These are phyloP conservation scores for Senecio squalidus DNA, from an alignment of 140 eudicot species.

Conservation along the genomic window DNA sequence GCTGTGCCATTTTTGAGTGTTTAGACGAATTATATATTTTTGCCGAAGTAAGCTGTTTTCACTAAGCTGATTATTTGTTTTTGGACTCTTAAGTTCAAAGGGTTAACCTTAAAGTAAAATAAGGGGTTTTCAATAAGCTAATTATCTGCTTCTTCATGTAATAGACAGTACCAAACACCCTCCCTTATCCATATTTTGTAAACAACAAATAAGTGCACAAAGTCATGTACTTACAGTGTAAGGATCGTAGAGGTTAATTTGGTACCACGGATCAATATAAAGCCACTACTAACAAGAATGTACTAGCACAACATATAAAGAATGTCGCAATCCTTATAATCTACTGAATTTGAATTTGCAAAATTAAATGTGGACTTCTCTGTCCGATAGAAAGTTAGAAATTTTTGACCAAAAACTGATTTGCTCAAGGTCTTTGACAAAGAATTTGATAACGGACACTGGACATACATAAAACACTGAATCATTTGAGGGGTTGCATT, in stretches of 20 bases:
- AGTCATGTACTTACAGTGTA: not conserved
- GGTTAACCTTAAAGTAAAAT: no score
- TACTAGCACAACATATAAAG: not conserved
- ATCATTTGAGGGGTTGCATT: not conserved
- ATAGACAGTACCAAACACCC: no score
- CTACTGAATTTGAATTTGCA: no score
- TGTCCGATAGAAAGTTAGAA: not conserved
- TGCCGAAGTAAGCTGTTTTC: no score
- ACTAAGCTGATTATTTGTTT: no score
- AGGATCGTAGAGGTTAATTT: not conserved
- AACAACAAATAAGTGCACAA: not conserved
- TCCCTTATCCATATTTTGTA: no score
- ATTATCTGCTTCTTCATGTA: no score
- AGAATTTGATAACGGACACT: not conserved
- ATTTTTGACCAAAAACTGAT: not conserved
- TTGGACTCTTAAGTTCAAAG: no score
- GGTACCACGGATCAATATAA: not conserved
- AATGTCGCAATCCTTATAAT: no score
- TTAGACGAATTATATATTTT: no score
- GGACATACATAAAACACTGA: not conserved
- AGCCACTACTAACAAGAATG: not conserved
- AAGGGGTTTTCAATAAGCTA: no score
- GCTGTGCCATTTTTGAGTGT: no score
- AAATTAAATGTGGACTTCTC: not conserved
- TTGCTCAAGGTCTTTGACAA: not conserved